Conservation (phyloP, 441 rosid genomes). For the Raphanus hybrid region DNA sequence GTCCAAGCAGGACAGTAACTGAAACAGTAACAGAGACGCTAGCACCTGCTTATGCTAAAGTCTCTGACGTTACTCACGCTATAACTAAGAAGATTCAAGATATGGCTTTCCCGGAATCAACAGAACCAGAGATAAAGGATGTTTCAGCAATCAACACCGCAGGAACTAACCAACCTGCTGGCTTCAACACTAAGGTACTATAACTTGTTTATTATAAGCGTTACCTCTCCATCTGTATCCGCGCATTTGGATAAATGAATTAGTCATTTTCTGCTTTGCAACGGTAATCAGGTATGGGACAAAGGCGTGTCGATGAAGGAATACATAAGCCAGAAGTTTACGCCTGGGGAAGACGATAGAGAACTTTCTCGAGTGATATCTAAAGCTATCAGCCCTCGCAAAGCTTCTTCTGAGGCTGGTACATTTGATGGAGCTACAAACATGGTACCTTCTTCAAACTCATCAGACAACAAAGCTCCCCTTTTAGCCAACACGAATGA, state of each 20-base stretch:
- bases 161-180: constrained; percentile 31
- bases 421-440: constrained; percentile 58
- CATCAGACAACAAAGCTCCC: constrained; percentile 49
- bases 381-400: constrained; percentile 69
- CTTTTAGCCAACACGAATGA: constrained; percentile 50
- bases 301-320: constrained; percentile 93
- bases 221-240: background rate
- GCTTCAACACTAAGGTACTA: constrained; percentile 25
- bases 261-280: background rate
- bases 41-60: constrained; percentile 58
- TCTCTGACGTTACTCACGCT: constrained; percentile 52
- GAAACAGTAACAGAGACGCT: constrained; percentile 50
- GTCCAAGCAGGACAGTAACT: constrained; percentile 47
- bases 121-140: constrained; percentile 28
- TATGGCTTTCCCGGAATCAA: constrained; percentile 42
- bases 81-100: constrained; percentile 60
- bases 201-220: constrained; percentile 12
- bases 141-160: constrained; percentile 29
- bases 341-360: constrained; percentile 85
- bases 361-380: constrained; percentile 80
- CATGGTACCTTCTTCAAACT: constrained; percentile 60
- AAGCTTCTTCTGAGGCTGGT: constrained; percentile 46
- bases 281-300: constrained; percentile 53
- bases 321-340: constrained; percentile 65
- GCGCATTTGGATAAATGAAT: constrained; percentile 4